Percentiles rank a stretch among this genome's conserved stretches.
Evolutionary conservation across 805 yeast species (phyloP).

Genomic region (Schwanniomyces polymorphus): DNA sequence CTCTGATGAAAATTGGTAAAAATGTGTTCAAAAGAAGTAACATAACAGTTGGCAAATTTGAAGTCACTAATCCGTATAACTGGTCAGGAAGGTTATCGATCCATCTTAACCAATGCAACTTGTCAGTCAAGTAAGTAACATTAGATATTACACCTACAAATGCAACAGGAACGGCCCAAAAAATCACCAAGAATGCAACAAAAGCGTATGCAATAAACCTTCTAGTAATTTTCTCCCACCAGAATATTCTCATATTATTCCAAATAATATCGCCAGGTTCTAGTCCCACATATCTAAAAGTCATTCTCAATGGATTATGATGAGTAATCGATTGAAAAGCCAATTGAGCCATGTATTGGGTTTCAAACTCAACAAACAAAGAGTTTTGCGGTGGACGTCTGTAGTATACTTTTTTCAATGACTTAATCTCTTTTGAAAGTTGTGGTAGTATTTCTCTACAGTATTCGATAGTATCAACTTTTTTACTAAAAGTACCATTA

Average conservation of each 20-base stretch:
- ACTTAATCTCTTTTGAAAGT: conserved; percentile 55
- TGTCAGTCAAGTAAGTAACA: conserved; percentile 67
- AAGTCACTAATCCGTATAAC: conserved; percentile 82
- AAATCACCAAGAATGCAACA: conserved; percentile 60
- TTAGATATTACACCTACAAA: conserved; percentile 94
- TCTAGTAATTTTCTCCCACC: conserved; percentile 75
- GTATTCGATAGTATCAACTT: conserved; percentile 62
- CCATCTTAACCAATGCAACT: conserved; percentile 73
- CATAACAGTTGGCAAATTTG: conserved; percentile 79
- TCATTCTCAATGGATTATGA: conserved; percentile 64
- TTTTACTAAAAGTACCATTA: conserved; percentile 46
- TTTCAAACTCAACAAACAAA: conserved; percentile 74
- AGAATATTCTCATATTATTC: conserved; percentile 72
- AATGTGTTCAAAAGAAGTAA: conserved; percentile 82
- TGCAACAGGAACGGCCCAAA: conserved; percentile 98
- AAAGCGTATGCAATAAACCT: conserved; percentile 51
- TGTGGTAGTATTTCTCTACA: conserved; percentile 58
- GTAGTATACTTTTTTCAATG: conserved; percentile 51
- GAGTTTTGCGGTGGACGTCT: conserved; percentile 68
- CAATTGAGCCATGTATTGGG: conserved; percentile 72
- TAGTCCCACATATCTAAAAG: conserved; percentile 61
- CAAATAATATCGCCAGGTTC: conserved; percentile 65
- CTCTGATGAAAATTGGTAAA: conserved; percentile 80
- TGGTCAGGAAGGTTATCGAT: conserved; percentile 69
- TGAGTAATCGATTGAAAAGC: conserved; percentile 65